Conservation (phyloP, 192 early-diverging fungal species). For the Mortierella claussenii region DNA sequence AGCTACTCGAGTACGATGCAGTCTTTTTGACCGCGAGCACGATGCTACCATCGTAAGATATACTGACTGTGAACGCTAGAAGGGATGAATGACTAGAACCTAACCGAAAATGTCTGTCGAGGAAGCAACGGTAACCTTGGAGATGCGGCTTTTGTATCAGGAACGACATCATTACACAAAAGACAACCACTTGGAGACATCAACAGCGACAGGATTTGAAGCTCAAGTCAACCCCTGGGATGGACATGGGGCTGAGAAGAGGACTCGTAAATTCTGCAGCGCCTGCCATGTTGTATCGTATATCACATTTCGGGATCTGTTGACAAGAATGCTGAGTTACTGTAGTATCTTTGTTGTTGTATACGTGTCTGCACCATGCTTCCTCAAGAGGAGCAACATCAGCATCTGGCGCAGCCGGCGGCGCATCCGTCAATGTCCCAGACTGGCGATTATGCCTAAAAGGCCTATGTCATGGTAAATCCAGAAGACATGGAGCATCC, state of each 20-base stretch:
- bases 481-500: too few species aligned
- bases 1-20: conserved; percentile 8
- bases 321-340: conserved; percentile 11
- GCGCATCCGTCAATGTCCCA: too few species aligned
- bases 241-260: not conserved
- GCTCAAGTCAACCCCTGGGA: not conserved
- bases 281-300: not conserved
- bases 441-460: too few species aligned
- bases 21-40: conserved; percentile 1
- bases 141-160: conserved; percentile 11
- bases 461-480: too few species aligned
- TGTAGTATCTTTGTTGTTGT: not conserved
- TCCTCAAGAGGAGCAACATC: not conserved
- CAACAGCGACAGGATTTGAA: conserved; percentile 1
- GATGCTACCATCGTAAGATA: not conserved
- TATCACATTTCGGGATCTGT: conserved; percentile 3
- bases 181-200: conserved; percentile 13
- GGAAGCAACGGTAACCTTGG: conserved; percentile 6
- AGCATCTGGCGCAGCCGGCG: too few species aligned
- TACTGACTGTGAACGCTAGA: not conserved
- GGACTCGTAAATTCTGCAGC: not conserved
- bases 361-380: not conserved
- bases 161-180: conserved; percentile 10
- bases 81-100: conserved; percentile 4
- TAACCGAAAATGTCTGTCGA: conserved; percentile 13